These are phyloP conservation scores for Exophiala sideris DNA, from an alignment of 2,329 filamentous ascomycete species.

Conservation along the genomic window DNA sequence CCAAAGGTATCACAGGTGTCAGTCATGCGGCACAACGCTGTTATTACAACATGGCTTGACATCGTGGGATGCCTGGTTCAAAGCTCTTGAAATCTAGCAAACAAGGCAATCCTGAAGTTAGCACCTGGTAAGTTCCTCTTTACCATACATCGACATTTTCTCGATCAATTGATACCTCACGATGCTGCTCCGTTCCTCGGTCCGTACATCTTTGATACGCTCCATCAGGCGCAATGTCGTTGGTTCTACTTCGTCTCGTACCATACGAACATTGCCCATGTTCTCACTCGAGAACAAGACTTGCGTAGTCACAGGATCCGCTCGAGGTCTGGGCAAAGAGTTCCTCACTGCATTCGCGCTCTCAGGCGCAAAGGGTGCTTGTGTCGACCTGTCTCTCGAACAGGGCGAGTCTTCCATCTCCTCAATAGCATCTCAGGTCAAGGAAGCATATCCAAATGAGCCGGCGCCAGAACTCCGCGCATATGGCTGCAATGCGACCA, in stretches of 20 bases:
- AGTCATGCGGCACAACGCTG: background rate
- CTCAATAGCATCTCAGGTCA: constrained; percentile 32
- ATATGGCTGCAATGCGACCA: constrained; percentile 40
- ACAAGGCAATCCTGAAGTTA: too few relatives aligned
- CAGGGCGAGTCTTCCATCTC: constrained; percentile 30
- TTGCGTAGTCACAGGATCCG: constrained; percentile 26
- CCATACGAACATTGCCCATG: constrained; percentile 20
- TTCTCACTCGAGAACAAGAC: constrained; percentile 29
- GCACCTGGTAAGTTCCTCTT: too few relatives aligned
- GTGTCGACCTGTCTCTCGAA: constrained; percentile 32
- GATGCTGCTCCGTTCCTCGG: constrained; percentile 1
- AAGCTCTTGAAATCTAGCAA: too few relatives aligned
- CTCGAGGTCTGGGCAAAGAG: constrained; percentile 33
- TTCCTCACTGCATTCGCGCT: constrained; percentile 33
- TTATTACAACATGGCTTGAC: too few relatives aligned
- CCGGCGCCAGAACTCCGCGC: constrained; percentile 33
- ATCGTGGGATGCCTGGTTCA: too few relatives aligned
- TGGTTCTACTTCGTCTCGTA: background rate
- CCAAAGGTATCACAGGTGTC: background rate
- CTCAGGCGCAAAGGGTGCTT: constrained; percentile 34
- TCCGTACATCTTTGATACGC: background rate
- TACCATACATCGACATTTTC: too few relatives aligned
- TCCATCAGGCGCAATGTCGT: background rate
- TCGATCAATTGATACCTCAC: too few relatives aligned
- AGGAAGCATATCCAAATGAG: constrained; percentile 19